Base-by-base conservation (phyloP, 371 early-diverging fungal genomes). In the Coemansia sp. region DNA sequence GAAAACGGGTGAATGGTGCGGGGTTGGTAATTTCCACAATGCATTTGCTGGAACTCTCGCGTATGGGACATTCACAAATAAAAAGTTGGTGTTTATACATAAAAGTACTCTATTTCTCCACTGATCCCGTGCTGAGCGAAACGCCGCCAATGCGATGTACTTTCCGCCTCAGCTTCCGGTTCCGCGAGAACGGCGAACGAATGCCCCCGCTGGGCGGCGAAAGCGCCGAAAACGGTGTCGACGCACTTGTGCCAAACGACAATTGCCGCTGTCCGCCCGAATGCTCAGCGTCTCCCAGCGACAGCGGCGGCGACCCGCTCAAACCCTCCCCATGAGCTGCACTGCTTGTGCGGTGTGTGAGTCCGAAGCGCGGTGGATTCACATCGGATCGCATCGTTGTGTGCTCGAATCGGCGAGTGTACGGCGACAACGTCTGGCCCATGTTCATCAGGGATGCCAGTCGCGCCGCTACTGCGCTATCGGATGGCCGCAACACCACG, bases 341-440 rank as follows among this genome's bases (percentile, higher is more conserved):
- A 13, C 16, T 45, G 10, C 51, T 37, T 22, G 63, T 14, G 21
- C 51, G 55, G n/a, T 64, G 69, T 4, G 37, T 22, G 37, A 63
- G 59, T n/a, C 64, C 64, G 14, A 51, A 50, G 4, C 72, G 68
- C n/a, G 56, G 56, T 56, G 68, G 68, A n/a, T 64, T 66, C 48
- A 76, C 74, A 42, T 79, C 78, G 3, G 92, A 86, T 31, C 95
- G 85, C 74, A 87, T 91, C 0, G 92, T 85, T 34, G 85, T 85
- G 72, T 95, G 90, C 58, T 87, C 87, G 39, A 92, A 77, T 5
- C 84, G 82, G 16, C 89, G 90, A 2, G 93, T 87, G 31, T 86
- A 85, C 1, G 94, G 92, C 10, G 91, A 89, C 39, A 95, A 85
- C 39, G 95, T 94, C 74, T 90, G 93, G 69, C 94, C 88, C 64